Conservation (phyloP, 192 early-diverging fungal species). For the Dissophora ornata region DNA sequence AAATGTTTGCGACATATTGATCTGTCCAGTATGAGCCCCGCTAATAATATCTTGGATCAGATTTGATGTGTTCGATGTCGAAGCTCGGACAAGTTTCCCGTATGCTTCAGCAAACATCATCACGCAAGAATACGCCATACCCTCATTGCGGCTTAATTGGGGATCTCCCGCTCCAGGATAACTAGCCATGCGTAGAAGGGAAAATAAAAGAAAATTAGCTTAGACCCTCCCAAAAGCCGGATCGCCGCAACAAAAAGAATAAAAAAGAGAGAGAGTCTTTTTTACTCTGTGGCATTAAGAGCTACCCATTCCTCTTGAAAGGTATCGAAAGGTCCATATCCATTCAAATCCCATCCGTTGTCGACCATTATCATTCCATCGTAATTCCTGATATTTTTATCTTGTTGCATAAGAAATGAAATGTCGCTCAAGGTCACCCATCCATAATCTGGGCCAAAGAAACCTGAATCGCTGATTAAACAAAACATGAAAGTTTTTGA, state of each 20-base stretch:
- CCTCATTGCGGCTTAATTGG: slow-evolving; percentile 52
- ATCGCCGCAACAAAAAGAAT: too few species aligned
- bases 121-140: slow-evolving; percentile 63
- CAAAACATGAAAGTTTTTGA: too few species aligned
- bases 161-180: slow-evolving; percentile 54
- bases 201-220: too few species aligned
- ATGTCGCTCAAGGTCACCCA: slow-evolving; percentile 32
- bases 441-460: slow-evolving; percentile 19
- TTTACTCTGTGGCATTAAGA: slow-evolving; percentile 52
- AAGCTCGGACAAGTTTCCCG: slow-evolving; percentile 6
- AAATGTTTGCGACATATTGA: neutral
- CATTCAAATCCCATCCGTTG: slow-evolving; percentile 54
- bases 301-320: slow-evolving; percentile 54
- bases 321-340: slow-evolving; percentile 55
- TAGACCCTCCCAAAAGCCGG: too few species aligned
- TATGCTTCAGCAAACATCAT: slow-evolving; percentile 60
- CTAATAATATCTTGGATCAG: slow-evolving; percentile 1
- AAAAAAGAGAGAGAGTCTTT: too few species aligned
- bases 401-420: neutral
- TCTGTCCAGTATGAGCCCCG: slow-evolving; percentile 8
- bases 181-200: too few species aligned
- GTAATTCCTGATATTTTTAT: slow-evolving; percentile 1
- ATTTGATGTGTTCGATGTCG: slow-evolving; percentile 1
- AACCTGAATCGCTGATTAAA: slow-evolving; percentile 12
- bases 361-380: slow-evolving; percentile 58